phyloP scores from a whole-genome alignment of 495 filamentous ascomycete species.

The Rhizodiscina lignyota region DNA sequence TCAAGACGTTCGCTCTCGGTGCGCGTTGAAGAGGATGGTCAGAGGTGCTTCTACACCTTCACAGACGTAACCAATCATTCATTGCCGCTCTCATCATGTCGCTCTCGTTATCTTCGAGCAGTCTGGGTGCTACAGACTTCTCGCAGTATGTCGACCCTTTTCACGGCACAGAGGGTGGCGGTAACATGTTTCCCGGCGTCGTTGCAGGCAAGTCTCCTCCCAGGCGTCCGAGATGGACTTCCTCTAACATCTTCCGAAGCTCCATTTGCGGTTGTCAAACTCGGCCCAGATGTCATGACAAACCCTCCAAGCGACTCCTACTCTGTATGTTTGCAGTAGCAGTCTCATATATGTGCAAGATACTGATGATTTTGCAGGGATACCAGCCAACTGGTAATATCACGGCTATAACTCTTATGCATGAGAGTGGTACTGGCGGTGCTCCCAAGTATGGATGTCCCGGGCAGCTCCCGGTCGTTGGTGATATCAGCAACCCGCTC shows the following conservation, averaged over 20 bases:
- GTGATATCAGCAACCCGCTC: conserved; percentile 38
- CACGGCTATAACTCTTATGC: conserved; percentile 56
- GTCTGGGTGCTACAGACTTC: no score
- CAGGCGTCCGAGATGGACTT: background rate
- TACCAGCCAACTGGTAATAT: no score
- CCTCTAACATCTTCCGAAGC: conserved; percentile 1
- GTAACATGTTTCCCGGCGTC: conserved; percentile 56
- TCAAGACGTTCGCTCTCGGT: no score
- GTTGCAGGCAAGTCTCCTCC: conserved; percentile 15
- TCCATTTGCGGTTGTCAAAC: conserved; percentile 55
- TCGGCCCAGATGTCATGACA: conserved; percentile 48
- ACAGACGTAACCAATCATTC: no score
- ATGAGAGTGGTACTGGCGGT: conserved; percentile 59
- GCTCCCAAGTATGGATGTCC: conserved; percentile 63
- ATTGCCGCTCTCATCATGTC: no score
- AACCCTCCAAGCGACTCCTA: conserved; percentile 40
- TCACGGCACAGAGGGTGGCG: conserved; percentile 25
- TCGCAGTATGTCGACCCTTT: no score
- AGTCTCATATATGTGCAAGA: no score
- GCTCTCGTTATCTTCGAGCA: no score
- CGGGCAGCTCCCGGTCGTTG: conserved; percentile 43
- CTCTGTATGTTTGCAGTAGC: no score
- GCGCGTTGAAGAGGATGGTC: no score
- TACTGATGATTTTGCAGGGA: no score
- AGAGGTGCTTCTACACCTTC: no score